Base-by-base conservation (phyloP, 73 alveolate genomes). In the Paraurostyla sp. region DNA sequence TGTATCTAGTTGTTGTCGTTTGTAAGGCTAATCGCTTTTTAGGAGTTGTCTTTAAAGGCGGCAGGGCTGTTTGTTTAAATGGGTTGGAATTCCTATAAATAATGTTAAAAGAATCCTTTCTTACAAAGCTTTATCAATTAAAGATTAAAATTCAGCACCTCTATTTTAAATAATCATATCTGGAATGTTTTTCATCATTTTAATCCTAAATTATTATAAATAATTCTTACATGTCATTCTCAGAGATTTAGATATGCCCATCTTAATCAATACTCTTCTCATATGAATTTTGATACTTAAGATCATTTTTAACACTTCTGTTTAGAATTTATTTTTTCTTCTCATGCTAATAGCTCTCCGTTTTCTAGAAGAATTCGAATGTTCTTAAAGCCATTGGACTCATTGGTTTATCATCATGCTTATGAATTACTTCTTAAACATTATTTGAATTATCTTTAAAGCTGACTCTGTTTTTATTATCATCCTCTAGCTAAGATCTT, bases 311-410 rank as follows among this genome's bases (percentile, higher is more conserved):
- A 73, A 73, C 30, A 52, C 36, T n/a, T 45, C 71, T 27, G 32
- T 11, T 32, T 18, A 11, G 87, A 50, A 30, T 73, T 73, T 15
- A 27, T 18, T 23, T 29, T 25, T 45, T 7, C 50, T 73, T 20
- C 33, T 15, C 18, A 13, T 38, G 60, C 50, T 73, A 25, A 23
- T 43, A 3, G 18, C 27, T 42, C 40, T 73, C 87, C 16, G 46
- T 45, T 25, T 27, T 48, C 30, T 73, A 68, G 42, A 73, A 73
- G 9, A 73, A 27, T 52, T 73, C 29, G n/a, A 30, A 22, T 9
- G 87, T 71, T 33, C 32, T 73, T 27, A 73, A 16, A 27, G 87
- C 46, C 68, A 48, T 73, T 45, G 71, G 68, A 50, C 73, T 73
- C n/a, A 25, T 45, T 11, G 87, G 87, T 33, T 73, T 73, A 2